Evolutionary conservation across 2,329 filamentous ascomycete genomes (phyloP).

Genomic region (Macrophomina tecta): DNA sequence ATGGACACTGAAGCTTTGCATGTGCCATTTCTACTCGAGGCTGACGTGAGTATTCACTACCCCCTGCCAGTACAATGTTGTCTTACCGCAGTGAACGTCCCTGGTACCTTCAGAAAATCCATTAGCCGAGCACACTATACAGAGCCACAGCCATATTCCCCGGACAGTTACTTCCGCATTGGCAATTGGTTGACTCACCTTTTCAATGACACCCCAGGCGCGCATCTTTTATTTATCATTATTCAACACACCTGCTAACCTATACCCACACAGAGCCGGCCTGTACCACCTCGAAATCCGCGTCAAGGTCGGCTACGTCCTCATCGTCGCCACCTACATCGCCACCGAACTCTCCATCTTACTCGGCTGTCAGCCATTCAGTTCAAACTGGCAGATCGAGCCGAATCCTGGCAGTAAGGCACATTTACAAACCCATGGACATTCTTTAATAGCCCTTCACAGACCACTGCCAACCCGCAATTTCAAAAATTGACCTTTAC

Average conservation of each 20-base stretch:
- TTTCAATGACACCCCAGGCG: background rate
- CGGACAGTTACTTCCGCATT: background rate
- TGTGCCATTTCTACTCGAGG: slow-evolving; percentile 62
- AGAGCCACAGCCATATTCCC: background rate
- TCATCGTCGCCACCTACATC: slow-evolving; percentile 57
- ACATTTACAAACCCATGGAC: background rate
- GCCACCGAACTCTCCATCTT: slow-evolving; percentile 57
- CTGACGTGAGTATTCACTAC: slow-evolving; percentile 50
- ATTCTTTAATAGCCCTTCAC: background rate
- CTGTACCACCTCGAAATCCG: slow-evolving; percentile 47
- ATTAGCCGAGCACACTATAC: too few relatives aligned
- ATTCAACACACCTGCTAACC: background rate
- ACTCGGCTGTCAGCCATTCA: slow-evolving; percentile 59
- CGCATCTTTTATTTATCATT: background rate
- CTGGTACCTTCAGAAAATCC: too few relatives aligned
- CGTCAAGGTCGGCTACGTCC: slow-evolving; percentile 52
- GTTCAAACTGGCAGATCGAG: slow-evolving; percentile 63
- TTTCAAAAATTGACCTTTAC: slow-evolving; percentile 27
- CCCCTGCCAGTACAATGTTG: background rate
- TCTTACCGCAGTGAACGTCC: too few relatives aligned
- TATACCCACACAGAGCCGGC: background rate
- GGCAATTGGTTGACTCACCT: background rate
- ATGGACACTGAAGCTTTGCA: slow-evolving; percentile 60
- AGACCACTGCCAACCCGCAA: slow-evolving; percentile 24
- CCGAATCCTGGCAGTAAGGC: slow-evolving; percentile 57